phyloP scores from a whole-genome alignment of 1,284 basidiomycete species.

The Cryptococcus sp. region DNA sequence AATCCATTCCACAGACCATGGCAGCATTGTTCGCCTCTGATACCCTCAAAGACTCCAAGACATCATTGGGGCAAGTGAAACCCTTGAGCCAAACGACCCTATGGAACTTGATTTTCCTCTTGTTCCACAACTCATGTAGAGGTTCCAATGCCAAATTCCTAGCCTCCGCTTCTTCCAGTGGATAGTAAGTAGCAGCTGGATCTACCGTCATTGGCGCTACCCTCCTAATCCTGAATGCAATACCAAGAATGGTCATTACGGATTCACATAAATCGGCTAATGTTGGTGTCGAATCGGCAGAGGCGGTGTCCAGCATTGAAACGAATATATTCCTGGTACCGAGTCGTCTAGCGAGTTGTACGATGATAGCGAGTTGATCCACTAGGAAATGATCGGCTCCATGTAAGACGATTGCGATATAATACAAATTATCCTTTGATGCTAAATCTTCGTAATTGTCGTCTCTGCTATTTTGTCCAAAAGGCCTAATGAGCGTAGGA shows the following conservation, averaged over 20 bases:
- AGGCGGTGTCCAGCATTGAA: constrained; percentile 91
- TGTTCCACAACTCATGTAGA: constrained; percentile 71
- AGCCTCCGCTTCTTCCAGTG: constrained; percentile 85
- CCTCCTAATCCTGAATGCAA: constrained; percentile 81
- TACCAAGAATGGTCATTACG: constrained; percentile 79
- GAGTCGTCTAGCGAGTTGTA: constrained; percentile 82
- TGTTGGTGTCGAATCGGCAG: constrained; percentile 85
- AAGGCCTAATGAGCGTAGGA: constrained; percentile 81
- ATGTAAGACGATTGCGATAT: constrained; percentile 86
- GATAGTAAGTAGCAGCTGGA: constrained; percentile 81
- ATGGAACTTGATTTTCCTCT: constrained; percentile 73
- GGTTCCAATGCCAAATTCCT: constrained; percentile 87
- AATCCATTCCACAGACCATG: constrained; percentile 98
- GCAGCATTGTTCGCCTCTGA: constrained; percentile 83
- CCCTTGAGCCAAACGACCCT: constrained; percentile 94
- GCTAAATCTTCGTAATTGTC: constrained; percentile 83
- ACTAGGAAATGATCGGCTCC: constrained; percentile 96
- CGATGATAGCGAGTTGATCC: constrained; percentile 91
- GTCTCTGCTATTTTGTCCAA: constrained; percentile 77
- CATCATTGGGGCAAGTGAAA: constrained; percentile 94
- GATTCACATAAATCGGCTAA: constrained; percentile 87
- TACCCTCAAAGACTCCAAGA: constrained; percentile 86
- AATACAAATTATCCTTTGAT: constrained; percentile 77
- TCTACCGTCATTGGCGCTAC: constrained; percentile 85
- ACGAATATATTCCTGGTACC: constrained; percentile 86